Percentiles rank a stretch among this genome's conserved stretches.
phyloP scores from a whole-genome alignment of 1,284 basidiomycete species.

The Moesziomyces aphidis region DNA sequence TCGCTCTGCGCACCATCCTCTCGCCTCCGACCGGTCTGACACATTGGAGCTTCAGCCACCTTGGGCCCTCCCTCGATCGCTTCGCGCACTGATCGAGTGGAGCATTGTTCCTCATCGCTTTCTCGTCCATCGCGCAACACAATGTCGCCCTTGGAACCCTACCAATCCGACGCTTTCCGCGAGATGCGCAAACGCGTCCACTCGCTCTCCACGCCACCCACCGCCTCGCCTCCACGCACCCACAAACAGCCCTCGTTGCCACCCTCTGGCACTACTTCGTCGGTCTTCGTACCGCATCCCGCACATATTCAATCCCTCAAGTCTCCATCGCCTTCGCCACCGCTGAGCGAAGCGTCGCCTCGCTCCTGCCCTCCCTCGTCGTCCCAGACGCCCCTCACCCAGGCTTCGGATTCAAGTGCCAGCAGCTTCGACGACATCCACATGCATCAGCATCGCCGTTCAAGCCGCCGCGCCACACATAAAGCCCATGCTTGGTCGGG shows the following conservation, averaged over 20 bases:
- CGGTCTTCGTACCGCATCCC: neutral
- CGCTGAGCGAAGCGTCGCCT: constrained; percentile 12
- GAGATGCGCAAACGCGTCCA: constrained; percentile 14
- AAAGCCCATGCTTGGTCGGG: neutral
- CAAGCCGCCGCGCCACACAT: neutral
- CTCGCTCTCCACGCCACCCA: constrained; percentile 8
- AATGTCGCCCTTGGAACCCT: constrained; percentile 5
- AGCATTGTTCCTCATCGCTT: neutral
- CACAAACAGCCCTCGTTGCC: constrained; percentile 2
- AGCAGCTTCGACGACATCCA: constrained; percentile 7
- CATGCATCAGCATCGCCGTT: neutral
- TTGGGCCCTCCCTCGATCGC: constrained; percentile 1
- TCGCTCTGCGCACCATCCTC: neutral
- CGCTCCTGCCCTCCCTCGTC: neutral
- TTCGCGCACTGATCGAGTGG: neutral
- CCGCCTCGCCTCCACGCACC: neutral
- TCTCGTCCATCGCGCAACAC: neutral
- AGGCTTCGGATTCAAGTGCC: constrained; percentile 32
- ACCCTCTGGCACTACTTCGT: neutral
- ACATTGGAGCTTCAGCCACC: no score
- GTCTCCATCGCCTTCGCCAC: constrained; percentile 24
- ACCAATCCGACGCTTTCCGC: constrained; percentile 19
- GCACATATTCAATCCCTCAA: neutral
- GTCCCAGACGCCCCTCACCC: constrained; percentile 7
- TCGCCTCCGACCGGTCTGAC: no score